A percentile compares a stretch with the other conserved stretches of the same genome.
phyloP scores from a whole-genome alignment of 2,329 filamentous ascomycete genomes.

The Magnaporthiopsis incrustans region DNA sequence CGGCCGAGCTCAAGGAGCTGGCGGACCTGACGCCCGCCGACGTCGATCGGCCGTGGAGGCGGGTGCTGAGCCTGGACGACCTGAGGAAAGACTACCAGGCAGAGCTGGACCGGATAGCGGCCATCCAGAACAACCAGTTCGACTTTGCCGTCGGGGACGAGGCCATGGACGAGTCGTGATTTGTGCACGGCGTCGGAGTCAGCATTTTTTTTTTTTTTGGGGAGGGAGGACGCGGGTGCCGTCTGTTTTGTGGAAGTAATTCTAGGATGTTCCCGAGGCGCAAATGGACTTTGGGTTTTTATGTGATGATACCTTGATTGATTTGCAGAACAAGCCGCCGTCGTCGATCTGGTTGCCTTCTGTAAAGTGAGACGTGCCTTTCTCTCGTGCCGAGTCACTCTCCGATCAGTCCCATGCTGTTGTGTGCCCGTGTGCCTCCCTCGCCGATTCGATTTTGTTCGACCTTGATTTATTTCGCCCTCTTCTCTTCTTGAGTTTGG shows the following conservation, averaged over 20 bases:
- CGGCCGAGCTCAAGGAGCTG: slow-evolving; percentile 8
- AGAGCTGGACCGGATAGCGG: slow-evolving; percentile 80
- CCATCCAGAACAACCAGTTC: slow-evolving; percentile 85
- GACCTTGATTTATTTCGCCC: too few species aligned
- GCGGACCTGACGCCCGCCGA: slow-evolving; percentile 11
- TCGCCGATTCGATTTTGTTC: too few species aligned
- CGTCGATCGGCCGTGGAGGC: slow-evolving; percentile 44
- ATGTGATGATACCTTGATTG: slow-evolving; percentile 1
- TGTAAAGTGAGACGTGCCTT: background rate
- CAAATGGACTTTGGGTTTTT: background rate
- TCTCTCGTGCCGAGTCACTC: background rate
- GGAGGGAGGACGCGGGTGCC: background rate
- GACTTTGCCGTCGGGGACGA: slow-evolving; percentile 55
- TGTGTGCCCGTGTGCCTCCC: too few species aligned
- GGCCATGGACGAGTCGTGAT: slow-evolving; percentile 42
- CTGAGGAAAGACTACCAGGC: slow-evolving; percentile 82
- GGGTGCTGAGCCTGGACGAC: slow-evolving; percentile 77
- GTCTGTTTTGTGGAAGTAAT: background rate
- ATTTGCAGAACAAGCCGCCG: background rate
- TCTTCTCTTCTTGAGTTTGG: too few species aligned
- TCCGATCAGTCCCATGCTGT: too few species aligned
- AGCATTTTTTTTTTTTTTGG: background rate
- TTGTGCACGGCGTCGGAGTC: background rate
- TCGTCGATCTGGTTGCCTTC: background rate
- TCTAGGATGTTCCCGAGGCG: background rate